These are phyloP conservation scores for Nicotiana obtusifolia DNA, from an alignment of 257 asterid genomes.

Conservation along the genomic window DNA sequence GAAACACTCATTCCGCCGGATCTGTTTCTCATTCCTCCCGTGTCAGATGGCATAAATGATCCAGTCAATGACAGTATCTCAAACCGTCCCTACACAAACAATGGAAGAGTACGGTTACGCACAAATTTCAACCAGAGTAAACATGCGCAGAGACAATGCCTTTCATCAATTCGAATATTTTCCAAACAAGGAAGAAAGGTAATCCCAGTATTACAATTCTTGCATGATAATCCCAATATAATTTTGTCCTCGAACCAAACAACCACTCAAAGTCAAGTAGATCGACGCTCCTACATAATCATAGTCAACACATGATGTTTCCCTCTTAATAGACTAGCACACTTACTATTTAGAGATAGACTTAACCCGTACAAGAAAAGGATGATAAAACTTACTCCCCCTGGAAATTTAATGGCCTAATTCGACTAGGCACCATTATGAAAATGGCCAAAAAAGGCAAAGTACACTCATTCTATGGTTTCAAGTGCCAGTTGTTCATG, in stretches of 20 bases:
- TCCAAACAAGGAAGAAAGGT: background rate
- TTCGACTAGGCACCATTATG: background rate
- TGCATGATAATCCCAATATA: background rate
- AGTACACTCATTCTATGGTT: background rate
- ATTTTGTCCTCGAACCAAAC: background rate
- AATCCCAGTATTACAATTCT: background rate
- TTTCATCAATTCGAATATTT: background rate
- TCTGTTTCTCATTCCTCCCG: conserved; percentile 80
- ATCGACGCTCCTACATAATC: background rate
- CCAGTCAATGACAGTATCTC: conserved; percentile 91
- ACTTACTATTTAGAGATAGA: background rate
- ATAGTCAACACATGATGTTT: background rate
- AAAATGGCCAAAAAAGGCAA: background rate
- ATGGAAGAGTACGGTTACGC: background rate
- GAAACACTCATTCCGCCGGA: conserved; percentile 98
- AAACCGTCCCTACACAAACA: conserved; percentile 60
- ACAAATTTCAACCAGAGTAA: background rate
- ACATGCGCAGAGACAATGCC: background rate
- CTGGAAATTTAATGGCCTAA: background rate
- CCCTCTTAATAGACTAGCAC: background rate
- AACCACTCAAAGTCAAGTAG: background rate
- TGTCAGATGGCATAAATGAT: conserved; percentile 81
- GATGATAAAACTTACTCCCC: background rate
- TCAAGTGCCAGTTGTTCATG: background rate
- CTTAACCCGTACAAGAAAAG: background rate